Base-by-base conservation (phyloP, 768 basidiomycete species). In the Trametes cingulata region DNA sequence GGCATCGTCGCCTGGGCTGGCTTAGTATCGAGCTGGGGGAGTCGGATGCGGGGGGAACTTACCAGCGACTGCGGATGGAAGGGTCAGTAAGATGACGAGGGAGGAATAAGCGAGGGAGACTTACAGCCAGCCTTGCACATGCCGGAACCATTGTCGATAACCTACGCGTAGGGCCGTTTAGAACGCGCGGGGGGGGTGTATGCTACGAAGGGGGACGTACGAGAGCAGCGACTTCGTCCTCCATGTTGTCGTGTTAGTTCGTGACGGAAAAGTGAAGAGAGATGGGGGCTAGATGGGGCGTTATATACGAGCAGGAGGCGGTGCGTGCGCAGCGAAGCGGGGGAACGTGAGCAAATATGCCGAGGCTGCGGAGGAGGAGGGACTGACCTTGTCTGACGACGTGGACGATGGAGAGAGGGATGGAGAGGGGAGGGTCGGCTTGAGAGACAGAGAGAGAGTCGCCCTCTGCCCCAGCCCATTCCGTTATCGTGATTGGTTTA, bases 61-160 rank as follows among this genome's bases (percentile, higher is more conserved):
- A 68, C 74, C 74, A 52, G 74, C 74, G 71, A 96, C 96, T 73
- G 91, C 87, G 76, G 33, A 53, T 88, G 89, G 65, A 88, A 88
- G 52, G 39, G 78, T 97, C 91, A 74, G 96, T 90, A 82, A 73
- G 66, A 75, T 75, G 72, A 68, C 56, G 47, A 53, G 59, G 58
- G 47, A 61, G 27, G 52, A n/a, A 37, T 39, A 50, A 62, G 49
- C 62, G 52, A 52, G 58, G 51, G 33, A 25, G 39, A 88, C 90
- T 69, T 75, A 93, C 91, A 94, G 79, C 97, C 96, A 85, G 96
- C 96, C 82, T 98, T 98, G 90, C 95, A 98, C 95, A 98, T 98
- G 78, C 95, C 96, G 73, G 95, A 98, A 73, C 93, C 93, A 76
- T 92, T 92, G 77, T 93, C 90, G 74, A 91, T 89, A 76, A 92